phyloP scores from a whole-genome alignment of 345 rosid species.

The Hirschfeldia incana region DNA sequence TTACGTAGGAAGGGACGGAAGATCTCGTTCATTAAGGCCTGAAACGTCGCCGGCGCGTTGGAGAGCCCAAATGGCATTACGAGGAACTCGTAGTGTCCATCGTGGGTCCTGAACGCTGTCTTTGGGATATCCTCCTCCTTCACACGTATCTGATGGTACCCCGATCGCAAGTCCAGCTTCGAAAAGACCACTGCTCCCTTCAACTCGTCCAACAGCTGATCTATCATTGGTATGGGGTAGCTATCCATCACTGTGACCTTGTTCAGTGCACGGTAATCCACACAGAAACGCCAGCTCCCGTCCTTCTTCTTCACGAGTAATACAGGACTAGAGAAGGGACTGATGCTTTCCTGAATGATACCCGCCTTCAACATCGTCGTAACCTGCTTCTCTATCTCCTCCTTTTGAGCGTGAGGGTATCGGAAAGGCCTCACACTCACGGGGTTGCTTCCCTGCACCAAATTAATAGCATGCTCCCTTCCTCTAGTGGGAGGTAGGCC shows the following conservation, averaged over 20 bases:
- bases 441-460: background rate
- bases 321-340: background rate
- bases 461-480: background rate
- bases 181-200: background rate
- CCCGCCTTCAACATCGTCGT: background rate
- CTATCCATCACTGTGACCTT: background rate
- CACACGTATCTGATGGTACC: background rate
- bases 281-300: background rate
- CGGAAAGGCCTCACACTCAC: background rate
- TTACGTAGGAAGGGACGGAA: background rate
- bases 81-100: background rate
- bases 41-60: background rate
- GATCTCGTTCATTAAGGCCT: background rate
- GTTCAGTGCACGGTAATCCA: background rate
- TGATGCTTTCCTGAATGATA: background rate
- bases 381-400: background rate
- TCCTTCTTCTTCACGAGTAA: background rate
- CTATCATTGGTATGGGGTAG: background rate
- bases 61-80: background rate
- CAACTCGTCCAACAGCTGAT: background rate
- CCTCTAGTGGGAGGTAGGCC: background rate
- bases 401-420: background rate
- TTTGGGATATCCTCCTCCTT: background rate
- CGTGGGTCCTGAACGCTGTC: background rate
- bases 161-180: background rate